Conservation (phyloP, 1,284 basidiomycete genomes). For the Inonotus obliquus region DNA sequence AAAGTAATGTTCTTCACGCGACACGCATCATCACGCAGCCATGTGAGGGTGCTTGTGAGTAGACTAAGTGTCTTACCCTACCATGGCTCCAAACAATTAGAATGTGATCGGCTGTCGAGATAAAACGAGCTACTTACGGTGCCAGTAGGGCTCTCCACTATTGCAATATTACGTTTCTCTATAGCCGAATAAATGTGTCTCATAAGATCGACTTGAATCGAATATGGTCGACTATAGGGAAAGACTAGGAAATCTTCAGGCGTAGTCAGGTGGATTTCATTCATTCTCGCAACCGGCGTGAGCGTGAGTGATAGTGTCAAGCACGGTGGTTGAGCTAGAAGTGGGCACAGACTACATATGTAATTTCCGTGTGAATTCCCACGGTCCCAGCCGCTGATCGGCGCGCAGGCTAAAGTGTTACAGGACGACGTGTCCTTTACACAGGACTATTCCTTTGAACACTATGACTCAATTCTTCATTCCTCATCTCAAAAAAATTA, state of each 20-base stretch:
- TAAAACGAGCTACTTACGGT: constrained; percentile 42
- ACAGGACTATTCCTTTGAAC: too few relatives aligned
- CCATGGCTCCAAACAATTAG: too few relatives aligned
- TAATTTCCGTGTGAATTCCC: too few relatives aligned
- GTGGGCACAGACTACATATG: background rate
- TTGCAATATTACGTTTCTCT: constrained; percentile 70
- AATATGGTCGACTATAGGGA: constrained; percentile 80
- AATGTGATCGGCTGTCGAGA: too few relatives aligned
- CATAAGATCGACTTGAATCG: constrained; percentile 90
- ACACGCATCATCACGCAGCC: constrained; percentile 69
- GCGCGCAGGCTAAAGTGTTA: too few relatives aligned
- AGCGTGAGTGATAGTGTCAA: background rate
- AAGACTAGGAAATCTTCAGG: constrained; percentile 70
- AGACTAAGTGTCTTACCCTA: constrained; percentile 86
- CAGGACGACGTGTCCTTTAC: too few relatives aligned
- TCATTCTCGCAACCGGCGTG: background rate
- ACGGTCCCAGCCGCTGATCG: too few relatives aligned
- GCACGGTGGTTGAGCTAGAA: background rate
- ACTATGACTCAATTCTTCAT: background rate
- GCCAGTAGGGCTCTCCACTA: constrained; percentile 85
- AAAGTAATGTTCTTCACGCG: constrained; percentile 63
- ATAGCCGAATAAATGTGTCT: constrained; percentile 79
- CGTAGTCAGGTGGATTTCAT: constrained; percentile 32
- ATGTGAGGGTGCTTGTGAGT: constrained; percentile 74
- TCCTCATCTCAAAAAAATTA: background rate